A percentile compares a stretch with the other conserved stretches of the same genome.
Conservation (phyloP, 306 rosid genomes). For the Begonia peltatifolia region DNA sequence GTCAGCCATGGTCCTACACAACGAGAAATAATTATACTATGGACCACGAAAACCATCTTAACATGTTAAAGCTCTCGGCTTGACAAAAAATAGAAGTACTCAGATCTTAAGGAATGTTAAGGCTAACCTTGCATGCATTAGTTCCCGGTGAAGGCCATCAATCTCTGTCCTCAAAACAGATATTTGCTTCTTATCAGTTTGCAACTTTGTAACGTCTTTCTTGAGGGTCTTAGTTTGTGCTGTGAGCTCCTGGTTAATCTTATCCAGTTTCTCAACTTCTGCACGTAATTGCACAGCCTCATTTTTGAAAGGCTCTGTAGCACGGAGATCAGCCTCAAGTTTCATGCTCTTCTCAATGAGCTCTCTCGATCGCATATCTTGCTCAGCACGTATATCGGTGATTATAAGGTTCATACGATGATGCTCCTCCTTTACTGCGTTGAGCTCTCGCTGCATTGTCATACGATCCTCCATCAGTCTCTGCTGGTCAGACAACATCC, state of each 20-base stretch:
- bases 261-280: conserved; percentile 59
- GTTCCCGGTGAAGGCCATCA: conserved; percentile 67
- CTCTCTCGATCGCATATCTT: conserved; percentile 59
- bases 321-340: conserved; percentile 64
- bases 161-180: conserved; percentile 44
- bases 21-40: conserved; percentile 8
- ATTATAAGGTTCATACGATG: conserved; percentile 65
- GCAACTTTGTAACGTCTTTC: conserved; percentile 46
- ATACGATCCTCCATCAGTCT: conserved; percentile 59
- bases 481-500: conserved; percentile 50
- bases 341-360: conserved; percentile 52
- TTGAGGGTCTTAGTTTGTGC: conserved; percentile 51
- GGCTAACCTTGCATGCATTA: conserved; percentile 67
- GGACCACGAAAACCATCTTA: background rate
- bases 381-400: conserved; percentile 50
- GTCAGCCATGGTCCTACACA: conserved; percentile 42
- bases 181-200: conserved; percentile 62
- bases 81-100: conserved; percentile 7
- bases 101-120: conserved; percentile 3
- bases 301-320: conserved; percentile 52
- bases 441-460: conserved; percentile 55
- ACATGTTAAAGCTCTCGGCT: conserved; percentile 1
- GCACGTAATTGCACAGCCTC: conserved; percentile 50
- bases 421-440: conserved; percentile 61
- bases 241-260: conserved; percentile 44